phyloP scores from a whole-genome alignment of 768 basidiomycete species.

The Mycena epipterygia region DNA sequence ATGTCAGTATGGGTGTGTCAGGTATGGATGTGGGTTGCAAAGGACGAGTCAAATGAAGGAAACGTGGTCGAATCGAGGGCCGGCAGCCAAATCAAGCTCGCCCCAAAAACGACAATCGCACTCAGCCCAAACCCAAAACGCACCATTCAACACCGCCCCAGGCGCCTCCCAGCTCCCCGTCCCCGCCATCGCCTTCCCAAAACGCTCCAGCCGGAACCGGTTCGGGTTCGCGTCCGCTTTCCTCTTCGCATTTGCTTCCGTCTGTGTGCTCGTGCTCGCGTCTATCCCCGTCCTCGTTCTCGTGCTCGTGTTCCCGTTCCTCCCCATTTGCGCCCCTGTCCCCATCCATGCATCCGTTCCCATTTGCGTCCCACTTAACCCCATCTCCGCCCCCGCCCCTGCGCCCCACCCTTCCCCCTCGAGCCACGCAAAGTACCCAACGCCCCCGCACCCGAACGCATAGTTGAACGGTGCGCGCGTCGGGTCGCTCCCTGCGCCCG shows the following conservation, averaged over 20 bases:
- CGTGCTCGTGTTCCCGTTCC: neutral
- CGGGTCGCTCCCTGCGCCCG: constrained; percentile 53
- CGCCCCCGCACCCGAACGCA: constrained; percentile 66
- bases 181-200: constrained; percentile 83
- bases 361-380: neutral
- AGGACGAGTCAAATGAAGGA: no score
- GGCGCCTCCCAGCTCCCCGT: constrained; percentile 80
- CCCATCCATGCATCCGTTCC: no score
- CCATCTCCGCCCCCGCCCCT: constrained; percentile 58
- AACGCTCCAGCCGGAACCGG: constrained; percentile 71
- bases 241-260: neutral
- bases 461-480: constrained; percentile 78
- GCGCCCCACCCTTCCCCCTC: constrained; percentile 61
- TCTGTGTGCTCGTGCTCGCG: no score
- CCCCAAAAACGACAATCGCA: no score
- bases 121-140: constrained; percentile 35
- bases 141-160: constrained; percentile 69
- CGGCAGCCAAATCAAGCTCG: no score
- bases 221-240: constrained; percentile 45
- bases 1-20: neutral
- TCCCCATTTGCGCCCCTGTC: no score
- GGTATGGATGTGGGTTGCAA: no score
- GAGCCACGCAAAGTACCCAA: constrained; percentile 80
- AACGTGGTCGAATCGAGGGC: neutral
- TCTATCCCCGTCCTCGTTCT: neutral